Evolutionary conservation across 225 moss, liverwort and hornwort species (phyloP), one percentile per base, ranked within the genome.

Genomic region (Bryoerythrophyllum caledonicum): DNA sequence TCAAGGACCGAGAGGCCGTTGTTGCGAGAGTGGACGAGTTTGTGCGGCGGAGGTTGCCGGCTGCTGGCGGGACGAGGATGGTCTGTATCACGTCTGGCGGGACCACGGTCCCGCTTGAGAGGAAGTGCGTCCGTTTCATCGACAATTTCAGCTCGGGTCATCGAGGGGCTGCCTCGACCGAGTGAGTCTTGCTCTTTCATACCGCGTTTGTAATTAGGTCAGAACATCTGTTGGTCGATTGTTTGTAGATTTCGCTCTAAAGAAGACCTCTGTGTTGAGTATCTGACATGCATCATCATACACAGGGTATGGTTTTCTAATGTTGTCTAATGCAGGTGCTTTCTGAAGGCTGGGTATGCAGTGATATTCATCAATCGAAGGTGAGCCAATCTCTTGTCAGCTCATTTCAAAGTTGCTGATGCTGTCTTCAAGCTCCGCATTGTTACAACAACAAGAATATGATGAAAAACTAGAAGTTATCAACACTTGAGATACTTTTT

Each of bases 111-210:
- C 99, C 99, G 55, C 81, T 99, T 68, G 99, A 99, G 82, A 87
- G 99, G 59, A 89, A 63, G 70, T 99, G 99, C 63, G 99, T 99
- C 71, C 95, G 99, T 34, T 99, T 90, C 78, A 99, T 99, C 44
- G 99, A 99, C 83, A 99, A 99, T 79, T 99, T 99, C 86, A 99
- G 99, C 82, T 99, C 95, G 17, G 99, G 95, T 20, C 93, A 99
- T 86, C 87, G 95, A 35, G 99, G 99, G 73, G 99, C 99, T 85
- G 99, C 95, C 68, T 99, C 99, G 43, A 99, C 99, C 68, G 99
- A 99, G 99, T 97, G 81, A 68, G 78, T 46, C 16, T 53, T 70
- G 19, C 34, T 13, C 40, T 73, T 16, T 41, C 55, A 54, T 13
- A 56, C 15, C 44, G 15, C 15, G 44, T 44, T 28, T 14, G 20